Conservation (phyloP, 345 rosid species). For the Salix brachista region DNA sequence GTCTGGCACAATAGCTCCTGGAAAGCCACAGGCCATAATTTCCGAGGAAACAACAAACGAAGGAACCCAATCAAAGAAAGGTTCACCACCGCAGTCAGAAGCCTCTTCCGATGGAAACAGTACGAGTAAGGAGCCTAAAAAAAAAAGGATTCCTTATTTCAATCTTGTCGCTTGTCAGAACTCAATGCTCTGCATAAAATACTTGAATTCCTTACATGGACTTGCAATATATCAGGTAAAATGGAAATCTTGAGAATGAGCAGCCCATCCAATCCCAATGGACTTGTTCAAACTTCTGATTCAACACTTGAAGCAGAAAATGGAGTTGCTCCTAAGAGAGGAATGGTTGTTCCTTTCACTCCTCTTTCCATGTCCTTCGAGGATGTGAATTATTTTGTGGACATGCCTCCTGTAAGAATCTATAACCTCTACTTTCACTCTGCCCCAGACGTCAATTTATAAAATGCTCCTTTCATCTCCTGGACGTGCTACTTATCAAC, state of each 20-base stretch:
- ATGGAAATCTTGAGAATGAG: conserved; percentile 27
- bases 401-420: conserved; percentile 71
- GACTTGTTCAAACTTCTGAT: conserved; percentile 19
- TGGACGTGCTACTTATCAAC: neutral
- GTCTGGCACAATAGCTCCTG: conserved; percentile 44
- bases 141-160: neutral
- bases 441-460: neutral
- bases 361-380: conserved; percentile 79
- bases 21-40: conserved; percentile 57
- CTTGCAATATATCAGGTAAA: conserved; percentile 37
- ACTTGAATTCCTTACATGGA: conserved; percentile 3
- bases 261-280: conserved; percentile 17
- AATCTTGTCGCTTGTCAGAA: neutral
- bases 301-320: conserved; percentile 27
- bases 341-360: conserved; percentile 80
- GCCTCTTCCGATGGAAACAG: conserved; percentile 40
- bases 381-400: conserved; percentile 57
- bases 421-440: neutral
- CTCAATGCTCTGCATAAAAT: neutral
- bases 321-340: conserved; percentile 42
- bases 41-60: conserved; percentile 49
- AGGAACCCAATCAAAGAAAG: conserved; percentile 26
- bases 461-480: neutral
- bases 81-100: conserved; percentile 27
- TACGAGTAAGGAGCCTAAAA: conserved; percentile 38